Evolutionary conservation across 768 basidiomycete genomes (phyloP), one percentile per base, ranked within the genome.

Genomic region (Botryobasidium botryosum): DNA sequence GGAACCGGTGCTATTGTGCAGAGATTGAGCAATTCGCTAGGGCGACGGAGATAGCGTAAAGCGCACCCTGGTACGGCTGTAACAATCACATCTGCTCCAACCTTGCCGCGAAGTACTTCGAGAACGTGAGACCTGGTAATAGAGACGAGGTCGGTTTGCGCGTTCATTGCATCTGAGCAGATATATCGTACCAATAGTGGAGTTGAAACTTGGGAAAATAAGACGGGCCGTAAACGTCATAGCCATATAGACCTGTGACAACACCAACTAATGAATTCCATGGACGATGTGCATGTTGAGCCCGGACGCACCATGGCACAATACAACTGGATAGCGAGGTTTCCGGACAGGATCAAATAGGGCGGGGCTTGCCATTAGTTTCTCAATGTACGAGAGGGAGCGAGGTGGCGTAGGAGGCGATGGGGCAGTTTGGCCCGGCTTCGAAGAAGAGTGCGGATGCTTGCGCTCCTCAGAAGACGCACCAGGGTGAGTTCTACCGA

Each of bases 71-170:
- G 92, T 17, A 97, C 94, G 1, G 81, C 77, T 0, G 92, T 91
- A 15, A 97, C 86, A 45, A 96, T 75, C n/a, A 97, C 90, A 50
- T 96, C 86, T 21, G 86, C 90, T 12, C 86, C 84, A 10, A 97
- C 67, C 50, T 70, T 80, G 43, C 80, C 69, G 45, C 80, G 71
- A 13, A 97, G 68, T 10, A 91, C 72, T 7, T 69, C 74, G 26
- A 96, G 67, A 3, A 96, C 76, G 46, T 86, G 83, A 0, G 78
- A 74, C 43, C 43, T 44, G 43, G 10, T 7, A 12, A 44, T 15
- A 10, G 12, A 24, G n/a, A 12, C 12, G 13, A 10, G 24, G 17
- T 18, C n/a, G 10, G 10, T 43, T 12, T 40, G 10, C 37, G 10
- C 37, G 13, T 8, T 18, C 8, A 10, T 23, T 23, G 12, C 10